Evolutionary conservation across 371 early-diverging fungal species (phyloP), one percentile per base, ranked within the genome.

Genomic region (Zychaea mexicana): DNA sequence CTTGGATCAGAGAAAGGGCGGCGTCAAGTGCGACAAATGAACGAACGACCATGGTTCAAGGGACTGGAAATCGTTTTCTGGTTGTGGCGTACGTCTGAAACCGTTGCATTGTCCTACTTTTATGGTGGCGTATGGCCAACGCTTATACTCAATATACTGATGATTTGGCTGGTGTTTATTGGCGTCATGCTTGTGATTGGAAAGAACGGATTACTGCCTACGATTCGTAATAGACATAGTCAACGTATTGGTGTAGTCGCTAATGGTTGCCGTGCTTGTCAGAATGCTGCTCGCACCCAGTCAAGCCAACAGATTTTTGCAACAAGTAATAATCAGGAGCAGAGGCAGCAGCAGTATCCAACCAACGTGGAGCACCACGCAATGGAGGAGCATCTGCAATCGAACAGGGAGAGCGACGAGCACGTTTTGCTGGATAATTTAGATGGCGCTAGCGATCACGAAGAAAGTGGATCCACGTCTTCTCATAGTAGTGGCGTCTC

Each of bases 91-190:
- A 55, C 60, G n/a, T 70, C 69, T 9, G 74, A 70, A 30, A 33
- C 72, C 5, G 33, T 74, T 0, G 66, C 66, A 10, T 46, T 81
- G 1, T 64, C 72, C 4, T 66, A 68, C 1, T 77, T 74, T 49
- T 81, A 81, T 57, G 81, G 81, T 21, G 81, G 81, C 1, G 28
- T 73, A 10, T 72, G 71, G 72, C 78, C 74, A 5, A 79, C 74
- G 0, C 49, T 79, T 33, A 52, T 74, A 1, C 54, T 56, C 13
- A 80, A 80, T 54, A 45, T 69, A 6, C 38, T 70, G 39, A 66
- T 69, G 9, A 62, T 53, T 19, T 80, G 81, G 81, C 58, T 77
- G 62, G 19, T 68, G 7, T 72, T 71, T 60, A 60, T 68, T n/a
- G 80, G 75, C 21, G 61, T 36, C 26, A 38, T 59, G 8, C 38